Base-by-base conservation (phyloP, 352 stramenopile species). In the Phytophthora pinifolia region DNA sequence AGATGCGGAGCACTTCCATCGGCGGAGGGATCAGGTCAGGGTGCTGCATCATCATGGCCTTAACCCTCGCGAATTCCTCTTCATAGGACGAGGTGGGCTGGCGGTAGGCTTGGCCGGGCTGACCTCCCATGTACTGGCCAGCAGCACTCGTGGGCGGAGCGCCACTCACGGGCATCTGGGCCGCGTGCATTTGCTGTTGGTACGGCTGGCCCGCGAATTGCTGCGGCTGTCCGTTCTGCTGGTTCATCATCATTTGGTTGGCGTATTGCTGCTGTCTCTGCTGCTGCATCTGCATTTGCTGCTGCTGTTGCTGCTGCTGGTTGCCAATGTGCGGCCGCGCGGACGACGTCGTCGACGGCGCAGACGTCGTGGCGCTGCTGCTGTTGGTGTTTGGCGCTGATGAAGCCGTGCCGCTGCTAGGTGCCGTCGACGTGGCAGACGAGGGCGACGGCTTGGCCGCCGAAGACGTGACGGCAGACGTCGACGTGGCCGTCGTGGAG, bases 11-110 rank as follows among this genome's bases (percentile, higher is more conserved):
- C 30, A 95, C 83, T 51, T 95, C 86, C 79, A 91, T 88, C 29
- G 86, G 86, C 10, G 86, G 86, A 5, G 86, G 82, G 46, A 95
- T 95, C 57, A 93, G 56, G 52, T 95, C 86, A 1, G 80, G 79
- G 42, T 95, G 86, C 59, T 92, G 81, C 74, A 89, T 89, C 74
- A 94, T 89, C 86, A 93, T 93, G 34, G 83, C 85, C 66, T 92
- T 93, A 33, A 95, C 80, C 15, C 85, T 74, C 53, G 86, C 83
- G 59, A 92, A 88, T 56, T 95, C 86, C 57, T 95, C 83, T 47
- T 94, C 86, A 50, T 93, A 94, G 8, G 75, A 84, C 20, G 83
- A 88, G 7, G 70, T 83, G 6, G 70, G 67, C 14, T 74, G 68
- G 42, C 83, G 76, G 51, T 83, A 93, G 7, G 62, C 50, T 49